Conservation (phyloP, 108 stramenopile species). For the Heterococcus sp. region DNA sequence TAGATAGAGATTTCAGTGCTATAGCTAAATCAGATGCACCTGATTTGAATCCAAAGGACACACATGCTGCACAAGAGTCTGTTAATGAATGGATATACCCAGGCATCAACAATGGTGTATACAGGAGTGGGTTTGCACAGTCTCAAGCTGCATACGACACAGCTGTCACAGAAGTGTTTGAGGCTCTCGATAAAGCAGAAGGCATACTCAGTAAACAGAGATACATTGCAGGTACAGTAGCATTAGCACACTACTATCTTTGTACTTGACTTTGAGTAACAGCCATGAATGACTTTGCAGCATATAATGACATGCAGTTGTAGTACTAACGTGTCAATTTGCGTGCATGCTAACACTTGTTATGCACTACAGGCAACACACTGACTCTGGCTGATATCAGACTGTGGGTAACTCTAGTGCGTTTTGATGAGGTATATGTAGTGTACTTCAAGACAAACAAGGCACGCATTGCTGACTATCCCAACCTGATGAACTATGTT, state of each 20-base stretch:
- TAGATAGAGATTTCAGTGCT: slow-evolving; percentile 82
- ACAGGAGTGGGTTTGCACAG: slow-evolving; percentile 90
- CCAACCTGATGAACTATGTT: slow-evolving; percentile 79
- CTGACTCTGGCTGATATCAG: slow-evolving; percentile 93
- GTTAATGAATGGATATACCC: slow-evolving; percentile 86
- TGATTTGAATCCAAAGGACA: slow-evolving; percentile 80
- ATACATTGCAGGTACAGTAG: slow-evolving; percentile 68
- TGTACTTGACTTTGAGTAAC: too few species aligned
- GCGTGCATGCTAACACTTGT: too few species aligned
- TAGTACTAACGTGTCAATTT: not conserved
- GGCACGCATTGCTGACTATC: slow-evolving; percentile 65
- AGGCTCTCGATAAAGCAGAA: slow-evolving; percentile 70
- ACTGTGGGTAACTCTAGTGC: slow-evolving; percentile 82
- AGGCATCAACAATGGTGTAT: slow-evolving; percentile 90
- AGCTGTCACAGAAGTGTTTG: slow-evolving; percentile 80
- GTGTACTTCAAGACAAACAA: slow-evolving; percentile 92
- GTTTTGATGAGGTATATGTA: slow-evolving; percentile 86
- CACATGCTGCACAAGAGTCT: slow-evolving; percentile 69
- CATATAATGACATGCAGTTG: not conserved
- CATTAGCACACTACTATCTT: too few species aligned
- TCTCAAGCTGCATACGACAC: slow-evolving; percentile 83
- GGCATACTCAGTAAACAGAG: slow-evolving; percentile 64
- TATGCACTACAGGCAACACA: slow-evolving; percentile 26
- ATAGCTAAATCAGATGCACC: slow-evolving; percentile 59
- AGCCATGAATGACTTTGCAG: too few species aligned